phyloP scores from a whole-genome alignment of 129 eudicot genomes.

The Tagetes patula region DNA sequence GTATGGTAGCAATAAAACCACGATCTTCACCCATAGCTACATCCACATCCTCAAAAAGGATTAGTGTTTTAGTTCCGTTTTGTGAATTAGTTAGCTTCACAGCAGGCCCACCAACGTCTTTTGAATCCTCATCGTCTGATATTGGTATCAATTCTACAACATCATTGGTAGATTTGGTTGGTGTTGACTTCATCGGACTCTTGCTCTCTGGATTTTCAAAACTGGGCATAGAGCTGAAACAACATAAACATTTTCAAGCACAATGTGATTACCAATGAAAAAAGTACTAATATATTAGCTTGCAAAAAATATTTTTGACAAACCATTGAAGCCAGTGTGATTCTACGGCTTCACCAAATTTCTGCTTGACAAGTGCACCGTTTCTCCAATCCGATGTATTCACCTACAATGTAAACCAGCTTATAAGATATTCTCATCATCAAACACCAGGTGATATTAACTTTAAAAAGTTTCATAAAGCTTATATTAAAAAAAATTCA shows the following conservation, averaged over 20 bases:
- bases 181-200: constrained; percentile 40
- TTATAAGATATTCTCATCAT: constrained; percentile 13
- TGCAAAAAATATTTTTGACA: constrained; percentile 24
- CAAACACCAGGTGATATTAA: background rate
- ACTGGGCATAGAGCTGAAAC: constrained; percentile 63
- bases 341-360: constrained; percentile 90
- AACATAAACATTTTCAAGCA: constrained; percentile 12
- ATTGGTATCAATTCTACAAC: constrained; percentile 48
- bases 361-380: constrained; percentile 93
- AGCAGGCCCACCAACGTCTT: constrained; percentile 22
- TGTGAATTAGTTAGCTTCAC: constrained; percentile 28
- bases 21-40: constrained; percentile 76
- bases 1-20: constrained; percentile 80
- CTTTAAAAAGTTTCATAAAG: constrained; percentile 3
- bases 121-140: constrained; percentile 53
- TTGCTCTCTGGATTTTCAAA: constrained; percentile 38
- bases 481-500: background rate
- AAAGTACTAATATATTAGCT: constrained; percentile 10
- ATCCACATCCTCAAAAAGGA: constrained; percentile 98
- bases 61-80: constrained; percentile 64
- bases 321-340: constrained; percentile 87
- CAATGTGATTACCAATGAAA: constrained; percentile 27
- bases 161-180: constrained; percentile 43
- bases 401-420: constrained; percentile 47
- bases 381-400: constrained; percentile 92